Conservation (phyloP, 2,329 filamentous ascomycete species). For the Calonectria montana region DNA sequence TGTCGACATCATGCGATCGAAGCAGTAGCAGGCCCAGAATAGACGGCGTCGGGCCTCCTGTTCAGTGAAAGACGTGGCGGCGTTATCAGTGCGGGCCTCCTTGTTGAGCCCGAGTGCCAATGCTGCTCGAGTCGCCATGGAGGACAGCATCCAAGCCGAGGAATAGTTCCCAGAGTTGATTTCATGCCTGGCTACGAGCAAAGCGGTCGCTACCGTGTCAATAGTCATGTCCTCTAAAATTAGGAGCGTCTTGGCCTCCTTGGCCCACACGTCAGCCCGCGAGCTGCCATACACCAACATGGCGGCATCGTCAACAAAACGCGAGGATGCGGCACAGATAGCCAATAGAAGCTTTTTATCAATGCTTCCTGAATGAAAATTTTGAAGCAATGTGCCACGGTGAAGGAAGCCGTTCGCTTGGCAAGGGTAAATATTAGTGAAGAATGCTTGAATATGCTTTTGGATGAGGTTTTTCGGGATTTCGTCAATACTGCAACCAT, state of each 20-base stretch:
- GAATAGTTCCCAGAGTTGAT: slow-evolving; percentile 11
- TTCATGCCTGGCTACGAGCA: slow-evolving; percentile 7
- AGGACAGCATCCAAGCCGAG: slow-evolving; percentile 17
- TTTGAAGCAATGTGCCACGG: slow-evolving; percentile 3
- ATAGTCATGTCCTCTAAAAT: slow-evolving; percentile 9
- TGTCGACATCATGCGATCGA: slow-evolving; percentile 19
- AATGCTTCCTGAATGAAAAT: not conserved
- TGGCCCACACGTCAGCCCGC: slow-evolving; percentile 1
- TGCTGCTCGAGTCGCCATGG: slow-evolving; percentile 9
- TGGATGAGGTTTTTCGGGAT: not conserved
- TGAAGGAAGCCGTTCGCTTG: slow-evolving; percentile 15
- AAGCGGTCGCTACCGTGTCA: slow-evolving; percentile 9
- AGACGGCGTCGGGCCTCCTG: slow-evolving; percentile 6
- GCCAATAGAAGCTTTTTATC: slow-evolving; percentile 9
- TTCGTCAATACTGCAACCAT: not conserved
- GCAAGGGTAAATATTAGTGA: slow-evolving; percentile 8
- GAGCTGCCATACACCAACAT: not conserved
- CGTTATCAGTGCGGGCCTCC: not conserved
- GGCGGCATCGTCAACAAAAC: not conserved
- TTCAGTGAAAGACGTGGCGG: not conserved
- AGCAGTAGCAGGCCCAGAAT: slow-evolving; percentile 18
- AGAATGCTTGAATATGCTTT: slow-evolving; percentile 10
- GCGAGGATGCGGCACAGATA: slow-evolving; percentile 4
- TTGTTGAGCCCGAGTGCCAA: slow-evolving; percentile 11
- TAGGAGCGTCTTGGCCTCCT: slow-evolving; percentile 12